Conservation (phyloP, 306 rosid species). For the Sicyos edulis region DNA sequence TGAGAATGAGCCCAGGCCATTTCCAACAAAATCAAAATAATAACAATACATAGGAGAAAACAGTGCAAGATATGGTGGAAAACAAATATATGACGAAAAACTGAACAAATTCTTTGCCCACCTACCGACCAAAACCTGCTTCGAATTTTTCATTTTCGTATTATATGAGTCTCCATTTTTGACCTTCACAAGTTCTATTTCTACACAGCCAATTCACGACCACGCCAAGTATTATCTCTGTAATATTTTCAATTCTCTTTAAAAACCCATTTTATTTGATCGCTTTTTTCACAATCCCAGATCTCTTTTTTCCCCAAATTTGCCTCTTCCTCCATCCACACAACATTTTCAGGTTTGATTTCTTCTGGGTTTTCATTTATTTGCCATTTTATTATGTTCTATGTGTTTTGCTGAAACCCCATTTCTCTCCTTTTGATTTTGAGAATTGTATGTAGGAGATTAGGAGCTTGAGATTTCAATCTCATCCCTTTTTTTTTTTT, state of each 20-base stretch:
- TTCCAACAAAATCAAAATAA: too few relatives aligned
- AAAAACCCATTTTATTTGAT: background rate
- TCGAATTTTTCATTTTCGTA: background rate
- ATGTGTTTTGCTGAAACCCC: background rate
- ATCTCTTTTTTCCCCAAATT: background rate
- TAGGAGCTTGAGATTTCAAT: background rate
- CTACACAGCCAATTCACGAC: background rate
- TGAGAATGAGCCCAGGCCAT: too few relatives aligned
- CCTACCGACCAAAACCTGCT: conserved; percentile 14
- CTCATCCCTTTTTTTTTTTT: background rate
- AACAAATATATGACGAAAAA: too few relatives aligned
- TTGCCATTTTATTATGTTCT: background rate
- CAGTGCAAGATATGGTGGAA: too few relatives aligned
- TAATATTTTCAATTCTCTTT: background rate
- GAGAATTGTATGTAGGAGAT: background rate
- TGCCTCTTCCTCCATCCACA: background rate
- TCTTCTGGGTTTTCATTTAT: background rate
- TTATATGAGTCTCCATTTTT: conserved; percentile 2
- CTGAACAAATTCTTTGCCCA: background rate
- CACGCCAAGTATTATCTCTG: background rate
- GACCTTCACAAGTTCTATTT: background rate
- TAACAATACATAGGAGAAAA: too few relatives aligned
- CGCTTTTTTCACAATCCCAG: background rate
- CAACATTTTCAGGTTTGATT: conserved; percentile 1
- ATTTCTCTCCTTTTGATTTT: background rate